phyloP scores from a whole-genome alignment of 805 yeast species.

The Isabelozyma pseudorhagii region DNA sequence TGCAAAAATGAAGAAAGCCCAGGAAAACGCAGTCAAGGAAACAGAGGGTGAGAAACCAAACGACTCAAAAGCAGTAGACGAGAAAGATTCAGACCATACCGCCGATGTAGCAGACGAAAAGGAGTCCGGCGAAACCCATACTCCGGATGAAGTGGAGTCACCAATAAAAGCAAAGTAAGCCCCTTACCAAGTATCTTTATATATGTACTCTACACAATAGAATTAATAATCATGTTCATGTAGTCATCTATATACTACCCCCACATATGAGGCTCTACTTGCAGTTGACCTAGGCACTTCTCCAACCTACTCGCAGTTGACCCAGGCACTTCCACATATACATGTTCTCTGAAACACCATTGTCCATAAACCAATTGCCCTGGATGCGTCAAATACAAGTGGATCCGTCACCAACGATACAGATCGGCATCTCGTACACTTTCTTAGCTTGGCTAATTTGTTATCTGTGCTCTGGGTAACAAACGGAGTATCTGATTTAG shows the following conservation, averaged over 20 bases:
- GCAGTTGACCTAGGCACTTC: not conserved
- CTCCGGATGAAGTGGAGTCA: too few species aligned
- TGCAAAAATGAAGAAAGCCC: slow-evolving; percentile 7
- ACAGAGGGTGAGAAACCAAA: not conserved
- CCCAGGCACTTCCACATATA: slow-evolving; percentile 79
- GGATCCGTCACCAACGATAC: slow-evolving; percentile 41
- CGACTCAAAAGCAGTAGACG: not conserved
- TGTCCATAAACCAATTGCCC: slow-evolving; percentile 47
- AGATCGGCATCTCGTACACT: slow-evolving; percentile 42
- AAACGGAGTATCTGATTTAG: not conserved
- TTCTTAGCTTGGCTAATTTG: slow-evolving; percentile 17
- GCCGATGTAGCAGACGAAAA: not conserved
- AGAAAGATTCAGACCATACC: not conserved
- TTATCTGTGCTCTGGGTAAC: not conserved
- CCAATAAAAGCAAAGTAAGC: too few species aligned
- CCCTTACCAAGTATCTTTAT: not conserved
- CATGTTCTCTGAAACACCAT: slow-evolving; percentile 71
- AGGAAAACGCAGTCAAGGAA: slow-evolving; percentile 2
- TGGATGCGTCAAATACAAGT: slow-evolving; percentile 28
- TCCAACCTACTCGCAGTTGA: slow-evolving; percentile 22
- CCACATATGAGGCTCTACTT: not conserved
- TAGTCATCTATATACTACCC: too few species aligned
- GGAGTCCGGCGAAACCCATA: too few species aligned
- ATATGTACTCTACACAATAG: not conserved
- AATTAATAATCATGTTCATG: not conserved